Evolutionary conservation across 2,329 filamentous ascomycete genomes (phyloP), one percentile per base, ranked within the genome.

Genomic region (Dothiorella sarmentorum): DNA sequence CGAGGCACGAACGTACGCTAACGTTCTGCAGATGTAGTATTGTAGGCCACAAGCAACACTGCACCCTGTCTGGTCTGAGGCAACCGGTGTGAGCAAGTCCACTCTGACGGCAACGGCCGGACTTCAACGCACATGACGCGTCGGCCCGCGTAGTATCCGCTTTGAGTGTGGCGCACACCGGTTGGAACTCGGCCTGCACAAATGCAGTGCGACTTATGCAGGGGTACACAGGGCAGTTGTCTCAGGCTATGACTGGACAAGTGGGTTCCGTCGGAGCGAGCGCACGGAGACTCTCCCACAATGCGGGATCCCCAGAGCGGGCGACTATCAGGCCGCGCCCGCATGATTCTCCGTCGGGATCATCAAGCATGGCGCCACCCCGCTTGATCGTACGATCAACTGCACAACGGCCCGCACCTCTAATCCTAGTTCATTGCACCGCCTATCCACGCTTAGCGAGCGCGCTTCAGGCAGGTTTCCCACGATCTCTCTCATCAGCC

Each of bases 301-400:
- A 20, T 53, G 49, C 49, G 49, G 49, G 49, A 53, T 24, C 49
- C 49, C 49, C 49, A 53, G 49, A 53, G 49, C 49, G 49, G 49
- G 49, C 49, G 49, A 53, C 33, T 29, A n/a, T 53, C 49, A 53
- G 49, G 49, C 49, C 33, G 49, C 49, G n/a, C 24, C 49, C 49
- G 49, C 49, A 53, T 53, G 49, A 53, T 53, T 40, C 49, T 53
- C 35, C 49, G 24, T 17, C 24, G 22, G 47, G 49, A 40, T 53
- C 49, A 56, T 56, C 40, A 44, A 56, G 18, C 38, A 42, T 49
- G 56, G 43, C 56, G 44, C 44, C 44, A 58, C 43, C 33, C 56
- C 56, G 44, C 43, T 49, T 49, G 47, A 59, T 59, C 57, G 38
- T 59, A 59, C 38, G 57, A 59, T 59, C 45, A 49, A 43, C 24